A percentile compares a stretch with the other conserved stretches of the same genome.
Evolutionary conservation across 2,329 filamentous ascomycete genomes (phyloP).

Genomic region (Metarhizium robertsii): DNA sequence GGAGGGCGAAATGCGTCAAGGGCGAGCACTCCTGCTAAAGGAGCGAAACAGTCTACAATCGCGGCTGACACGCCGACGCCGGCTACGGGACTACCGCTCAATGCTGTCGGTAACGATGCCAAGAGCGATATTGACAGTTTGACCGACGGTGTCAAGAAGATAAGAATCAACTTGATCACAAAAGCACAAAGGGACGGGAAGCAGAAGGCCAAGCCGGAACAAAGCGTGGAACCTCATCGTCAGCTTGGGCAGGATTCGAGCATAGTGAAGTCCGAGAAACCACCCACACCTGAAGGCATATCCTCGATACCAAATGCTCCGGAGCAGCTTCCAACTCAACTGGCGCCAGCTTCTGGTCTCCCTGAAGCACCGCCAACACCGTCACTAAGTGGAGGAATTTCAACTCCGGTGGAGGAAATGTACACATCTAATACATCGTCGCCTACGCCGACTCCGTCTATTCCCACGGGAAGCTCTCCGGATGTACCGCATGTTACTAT

Average conservation of each 20-base stretch:
- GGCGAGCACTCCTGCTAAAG: conserved; percentile 14
- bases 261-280: not conserved
- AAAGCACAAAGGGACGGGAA: conserved; percentile 48
- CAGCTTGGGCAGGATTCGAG: not conserved
- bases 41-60: conserved; percentile 8
- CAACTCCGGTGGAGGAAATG: conserved; percentile 15
- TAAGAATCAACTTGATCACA: conserved; percentile 53
- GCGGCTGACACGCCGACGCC: conserved; percentile 9
- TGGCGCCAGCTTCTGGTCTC: not conserved
- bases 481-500: conserved; percentile 16
- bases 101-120: conserved; percentile 6
- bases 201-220: conserved; percentile 22
- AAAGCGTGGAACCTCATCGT: not conserved
- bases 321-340: not conserved
- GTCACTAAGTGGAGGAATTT: conserved; percentile 14
- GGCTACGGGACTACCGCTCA: conserved; percentile 1
- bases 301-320: not conserved
- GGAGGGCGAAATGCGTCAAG: conserved; percentile 29
- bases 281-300: not conserved
- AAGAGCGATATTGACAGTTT: conserved; percentile 42
- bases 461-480: conserved; percentile 21
- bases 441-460: conserved; percentile 14
- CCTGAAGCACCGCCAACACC: conserved; percentile 14
- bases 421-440: conserved; percentile 12
- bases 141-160: conserved; percentile 50